Conservation (phyloP, 108 stramenopile species). For the Aurantiochytrium sp. region DNA sequence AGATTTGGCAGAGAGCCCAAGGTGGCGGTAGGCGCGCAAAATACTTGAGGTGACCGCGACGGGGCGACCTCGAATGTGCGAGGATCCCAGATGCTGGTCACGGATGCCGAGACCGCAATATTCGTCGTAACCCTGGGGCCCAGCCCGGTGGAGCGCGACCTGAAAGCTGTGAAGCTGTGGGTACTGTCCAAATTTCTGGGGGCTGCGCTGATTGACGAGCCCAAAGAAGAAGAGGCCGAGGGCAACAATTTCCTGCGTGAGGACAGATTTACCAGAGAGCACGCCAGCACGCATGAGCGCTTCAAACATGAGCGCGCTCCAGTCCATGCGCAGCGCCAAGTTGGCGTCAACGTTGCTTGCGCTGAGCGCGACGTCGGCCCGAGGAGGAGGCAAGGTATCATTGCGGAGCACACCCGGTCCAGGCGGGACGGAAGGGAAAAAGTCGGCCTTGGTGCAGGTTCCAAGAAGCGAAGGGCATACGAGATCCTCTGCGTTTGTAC, state of each 20-base stretch:
- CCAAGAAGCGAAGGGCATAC: not conserved
- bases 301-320: conserved; percentile 1
- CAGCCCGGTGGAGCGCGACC: not conserved
- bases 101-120: not conserved
- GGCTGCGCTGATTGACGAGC: not conserved
- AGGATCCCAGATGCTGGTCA: not conserved
- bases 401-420: not conserved
- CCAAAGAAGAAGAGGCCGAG: conserved; percentile 8
- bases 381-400: not conserved
- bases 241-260: not conserved
- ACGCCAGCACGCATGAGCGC: not conserved
- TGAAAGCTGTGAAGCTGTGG: conserved; percentile 8
- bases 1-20: not conserved
- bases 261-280: not conserved
- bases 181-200: conserved; percentile 9
- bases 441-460: not conserved
- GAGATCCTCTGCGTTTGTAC: not conserved
- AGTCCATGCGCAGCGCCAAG: not conserved
- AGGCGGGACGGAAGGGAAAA: not conserved
- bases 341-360: not conserved
- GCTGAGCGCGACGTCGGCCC: not conserved
- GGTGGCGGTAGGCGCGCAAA: not conserved
- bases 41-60: not conserved
- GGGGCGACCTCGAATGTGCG: conserved; percentile 3
- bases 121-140: not conserved